A percentile compares a stretch with the other conserved stretches of the same genome.
Evolutionary conservation across 306 rosid species (phyloP).

Genomic region (Begonia fuchsioides): DNA sequence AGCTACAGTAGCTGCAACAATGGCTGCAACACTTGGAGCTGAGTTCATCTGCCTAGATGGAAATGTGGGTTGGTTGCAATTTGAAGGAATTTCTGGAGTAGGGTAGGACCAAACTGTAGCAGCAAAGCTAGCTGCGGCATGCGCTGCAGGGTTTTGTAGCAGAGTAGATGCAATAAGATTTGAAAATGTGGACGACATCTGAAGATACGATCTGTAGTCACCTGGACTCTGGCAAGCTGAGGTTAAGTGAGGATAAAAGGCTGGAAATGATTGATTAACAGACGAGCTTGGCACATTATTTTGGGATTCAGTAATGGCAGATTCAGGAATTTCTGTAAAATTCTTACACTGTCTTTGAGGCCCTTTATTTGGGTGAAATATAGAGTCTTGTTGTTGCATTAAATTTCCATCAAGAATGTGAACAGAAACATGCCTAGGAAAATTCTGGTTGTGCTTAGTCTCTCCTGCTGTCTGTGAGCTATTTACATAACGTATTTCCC

Average conservation of each 20-base stretch:
- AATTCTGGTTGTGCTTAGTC: slow-evolving; percentile 54
- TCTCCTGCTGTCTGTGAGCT: slow-evolving; percentile 38
- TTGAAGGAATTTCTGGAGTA: slow-evolving; percentile 5
- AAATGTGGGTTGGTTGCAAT: slow-evolving; percentile 33
- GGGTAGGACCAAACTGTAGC: slow-evolving; percentile 65
- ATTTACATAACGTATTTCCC: slow-evolving; percentile 20
- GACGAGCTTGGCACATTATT: slow-evolving; percentile 24
- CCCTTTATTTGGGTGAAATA: background rate
- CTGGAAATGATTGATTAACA: slow-evolving; percentile 47
- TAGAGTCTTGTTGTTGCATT: background rate
- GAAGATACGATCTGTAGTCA: slow-evolving; percentile 50
- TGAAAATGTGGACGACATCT: slow-evolving; percentile 62
- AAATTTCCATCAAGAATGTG: slow-evolving; percentile 71
- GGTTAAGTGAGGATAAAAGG: slow-evolving; percentile 40
- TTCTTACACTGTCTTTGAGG: background rate
- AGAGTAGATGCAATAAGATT: slow-evolving; percentile 58
- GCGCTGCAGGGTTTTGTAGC: slow-evolving; percentile 90
- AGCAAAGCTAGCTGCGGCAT: slow-evolving; percentile 83
- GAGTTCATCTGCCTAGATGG: slow-evolving; percentile 41
- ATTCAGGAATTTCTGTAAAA: background rate
- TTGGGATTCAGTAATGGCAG: slow-evolving; percentile 27
- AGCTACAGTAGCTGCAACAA: slow-evolving; percentile 88
- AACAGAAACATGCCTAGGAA: slow-evolving; percentile 81
- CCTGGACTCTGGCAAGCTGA: slow-evolving; percentile 31
- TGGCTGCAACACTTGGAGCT: slow-evolving; percentile 65